phyloP scores from a whole-genome alignment of 805 yeast genomes.

The Monosporozyma solicola region DNA sequence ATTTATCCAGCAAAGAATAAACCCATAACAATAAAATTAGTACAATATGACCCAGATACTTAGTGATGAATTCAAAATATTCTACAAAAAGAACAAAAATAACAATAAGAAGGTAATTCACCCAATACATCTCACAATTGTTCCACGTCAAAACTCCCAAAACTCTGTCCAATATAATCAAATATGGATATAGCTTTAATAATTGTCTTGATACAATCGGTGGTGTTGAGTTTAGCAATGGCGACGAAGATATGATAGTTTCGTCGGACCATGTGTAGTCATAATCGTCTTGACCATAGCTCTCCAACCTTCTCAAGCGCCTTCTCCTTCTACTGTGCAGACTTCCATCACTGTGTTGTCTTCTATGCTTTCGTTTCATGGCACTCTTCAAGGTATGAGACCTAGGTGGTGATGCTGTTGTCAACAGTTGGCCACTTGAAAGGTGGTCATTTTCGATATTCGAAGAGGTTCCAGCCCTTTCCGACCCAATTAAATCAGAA shows the following conservation, averaged over 20 bases:
- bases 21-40: slow-evolving; percentile 52
- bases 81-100: slow-evolving; percentile 49
- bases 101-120: slow-evolving; percentile 27
- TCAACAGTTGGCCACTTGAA: not conserved
- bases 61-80: slow-evolving; percentile 70
- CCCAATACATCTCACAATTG: slow-evolving; percentile 48
- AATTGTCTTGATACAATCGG: slow-evolving; percentile 81
- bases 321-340: not conserved
- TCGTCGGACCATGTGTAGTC: slow-evolving; percentile 11
- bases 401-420: not conserved
- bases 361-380: not conserved
- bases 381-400: not conserved
- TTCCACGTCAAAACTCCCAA: slow-evolving; percentile 86
- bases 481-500: not conserved
- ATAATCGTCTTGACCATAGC: not conserved
- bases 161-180: slow-evolving; percentile 59
- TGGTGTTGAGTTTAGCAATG: slow-evolving; percentile 80
- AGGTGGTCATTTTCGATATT: not conserved
- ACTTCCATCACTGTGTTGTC: not conserved
- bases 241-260: slow-evolving; percentile 42
- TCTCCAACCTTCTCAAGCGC: not conserved
- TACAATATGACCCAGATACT: slow-evolving; percentile 75
- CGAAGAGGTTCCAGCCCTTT: not conserved
- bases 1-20: slow-evolving; percentile 49
- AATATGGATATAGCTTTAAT: slow-evolving; percentile 74